A percentile compares a stretch with the other conserved stretches of the same genome.
Conservation (phyloP, 257 asterid genomes). For the Henckelia pumila region DNA sequence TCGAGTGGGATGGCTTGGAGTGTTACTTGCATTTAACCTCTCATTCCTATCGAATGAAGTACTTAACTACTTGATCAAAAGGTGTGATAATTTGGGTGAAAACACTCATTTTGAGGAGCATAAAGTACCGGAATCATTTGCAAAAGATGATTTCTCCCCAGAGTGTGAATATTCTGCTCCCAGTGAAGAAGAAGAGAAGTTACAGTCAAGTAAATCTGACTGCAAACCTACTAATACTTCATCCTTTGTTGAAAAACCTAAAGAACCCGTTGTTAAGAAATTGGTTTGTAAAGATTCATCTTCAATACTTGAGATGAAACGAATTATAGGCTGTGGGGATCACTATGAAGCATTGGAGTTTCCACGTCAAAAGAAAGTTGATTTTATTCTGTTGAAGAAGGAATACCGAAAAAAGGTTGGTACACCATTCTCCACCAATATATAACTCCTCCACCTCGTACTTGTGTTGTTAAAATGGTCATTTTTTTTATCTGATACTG, state of each 20-base stretch:
- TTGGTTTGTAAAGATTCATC: constrained; percentile 62
- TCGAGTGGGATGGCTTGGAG: constrained; percentile 90
- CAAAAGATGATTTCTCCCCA: constrained; percentile 63
- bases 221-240: constrained; percentile 50
- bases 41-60: constrained; percentile 83
- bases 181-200: constrained; percentile 56
- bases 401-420: constrained; percentile 89
- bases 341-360: constrained; percentile 92
- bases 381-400: constrained; percentile 65
- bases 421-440: constrained; percentile 12
- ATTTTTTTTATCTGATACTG: neutral
- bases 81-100: constrained; percentile 89
- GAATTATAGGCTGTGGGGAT: constrained; percentile 68
- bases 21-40: constrained; percentile 74
- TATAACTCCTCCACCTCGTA: constrained; percentile 9
- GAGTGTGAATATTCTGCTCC: constrained; percentile 61
- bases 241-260: constrained; percentile 54
- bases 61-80: constrained; percentile 71
- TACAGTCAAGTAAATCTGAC: constrained; percentile 61
- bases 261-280: constrained; percentile 49
- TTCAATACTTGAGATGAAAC: constrained; percentile 81
- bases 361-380: constrained; percentile 70
- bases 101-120: constrained; percentile 64
- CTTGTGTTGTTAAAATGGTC: constrained; percentile 14
- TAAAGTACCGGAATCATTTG: constrained; percentile 52